These are phyloP conservation scores for Apophysomyces ossiformis DNA, from an alignment of 371 early-diverging fungal genomes.

Conservation along the genomic window DNA sequence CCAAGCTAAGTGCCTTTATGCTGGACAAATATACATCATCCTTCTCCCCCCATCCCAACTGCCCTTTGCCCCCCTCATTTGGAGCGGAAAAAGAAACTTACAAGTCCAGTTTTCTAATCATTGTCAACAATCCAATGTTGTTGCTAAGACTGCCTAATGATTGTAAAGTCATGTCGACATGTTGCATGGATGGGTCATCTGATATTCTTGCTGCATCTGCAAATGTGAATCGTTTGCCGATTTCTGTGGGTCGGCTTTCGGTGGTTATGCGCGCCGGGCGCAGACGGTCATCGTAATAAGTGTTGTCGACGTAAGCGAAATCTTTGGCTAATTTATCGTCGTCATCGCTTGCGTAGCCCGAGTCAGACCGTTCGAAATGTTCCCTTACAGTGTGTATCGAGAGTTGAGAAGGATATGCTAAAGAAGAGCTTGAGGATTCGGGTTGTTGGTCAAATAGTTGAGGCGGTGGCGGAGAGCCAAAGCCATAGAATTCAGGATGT, in stretches of 20 bases:
- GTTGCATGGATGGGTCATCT: constrained; percentile 16
- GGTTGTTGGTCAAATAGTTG: not conserved
- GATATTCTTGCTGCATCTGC: constrained; percentile 12
- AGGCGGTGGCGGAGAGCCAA: constrained; percentile 5
- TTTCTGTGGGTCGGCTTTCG: not conserved
- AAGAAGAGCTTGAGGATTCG: constrained; percentile 4
- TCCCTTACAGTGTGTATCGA: constrained; percentile 1
- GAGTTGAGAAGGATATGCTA: constrained; percentile 10
- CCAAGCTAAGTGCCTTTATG: constrained; percentile 5
- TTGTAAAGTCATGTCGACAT: constrained; percentile 20
- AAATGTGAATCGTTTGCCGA: constrained; percentile 14
- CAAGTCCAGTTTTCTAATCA: constrained; percentile 33
- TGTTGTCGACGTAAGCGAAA: constrained; percentile 34
- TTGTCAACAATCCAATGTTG: constrained; percentile 29
- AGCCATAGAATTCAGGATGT: constrained; percentile 6
- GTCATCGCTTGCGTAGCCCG: constrained; percentile 25
- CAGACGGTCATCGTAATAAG: constrained; percentile 28
- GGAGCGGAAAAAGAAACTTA: constrained; percentile 20
- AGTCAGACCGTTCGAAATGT: constrained; percentile 23
- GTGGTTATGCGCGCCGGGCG: constrained; percentile 11
- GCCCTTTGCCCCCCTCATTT: constrained; percentile 10
- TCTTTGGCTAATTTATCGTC: constrained; percentile 29
- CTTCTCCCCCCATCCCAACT: constrained; percentile 11
- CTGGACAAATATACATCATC: not conserved
- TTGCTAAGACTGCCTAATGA: constrained; percentile 19